Base-by-base conservation (phyloP, 2,329 filamentous ascomycete species). In the Uncinocarpus reesii region DNA sequence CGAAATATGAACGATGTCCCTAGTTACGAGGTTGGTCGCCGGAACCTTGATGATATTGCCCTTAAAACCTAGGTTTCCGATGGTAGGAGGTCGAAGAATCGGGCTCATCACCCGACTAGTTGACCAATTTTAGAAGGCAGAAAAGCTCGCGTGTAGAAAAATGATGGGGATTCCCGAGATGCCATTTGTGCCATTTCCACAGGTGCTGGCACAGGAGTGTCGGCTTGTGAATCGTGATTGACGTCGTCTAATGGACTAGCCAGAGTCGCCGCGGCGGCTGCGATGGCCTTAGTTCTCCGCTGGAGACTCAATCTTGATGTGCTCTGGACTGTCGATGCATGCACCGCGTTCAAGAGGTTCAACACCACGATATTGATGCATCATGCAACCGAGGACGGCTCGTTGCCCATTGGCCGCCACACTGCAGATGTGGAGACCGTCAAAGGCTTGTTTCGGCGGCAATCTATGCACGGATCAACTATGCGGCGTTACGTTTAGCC, bases 101-200 rank as follows among this genome's bases (percentile, higher is more conserved):
- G 82, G 86, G 21, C 80, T 79, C 85, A 89, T 89, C 50, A 87
- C 84, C 8, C 80, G 72, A 6, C 78, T 82, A 0, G 82, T 84
- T 1, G 82, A 86, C 78, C 84, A 89, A 62, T 89, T 84, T 59
- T 82, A 79, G 65, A 76, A 83, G 58, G 77, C 76, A 49, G 80
- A 81, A 67, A 88, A 88, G 11, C 70, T 74, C 56, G 81, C 84
- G 56, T 83, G 79, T 21, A 83, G 74, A 52, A 79, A 65, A 57
- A 83, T 89, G 45, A 65, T 65, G 1, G 62, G 62, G 15, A 65
- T 55, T 1, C 60, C 61, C 15, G 57, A 52, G 32, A 52, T 55
- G 32, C 21, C 38, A 26, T 51, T 51, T 47, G 36, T 53, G 11
- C 51, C 40, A 7, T 38, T 35, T 16, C 48, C 48, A 21, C 48